Percentiles rank a stretch among this genome's conserved stretches.
These are phyloP conservation scores for Stachybotrys echinatus DNA, from an alignment of 2,329 filamentous ascomycete species.

Conservation along the genomic window DNA sequence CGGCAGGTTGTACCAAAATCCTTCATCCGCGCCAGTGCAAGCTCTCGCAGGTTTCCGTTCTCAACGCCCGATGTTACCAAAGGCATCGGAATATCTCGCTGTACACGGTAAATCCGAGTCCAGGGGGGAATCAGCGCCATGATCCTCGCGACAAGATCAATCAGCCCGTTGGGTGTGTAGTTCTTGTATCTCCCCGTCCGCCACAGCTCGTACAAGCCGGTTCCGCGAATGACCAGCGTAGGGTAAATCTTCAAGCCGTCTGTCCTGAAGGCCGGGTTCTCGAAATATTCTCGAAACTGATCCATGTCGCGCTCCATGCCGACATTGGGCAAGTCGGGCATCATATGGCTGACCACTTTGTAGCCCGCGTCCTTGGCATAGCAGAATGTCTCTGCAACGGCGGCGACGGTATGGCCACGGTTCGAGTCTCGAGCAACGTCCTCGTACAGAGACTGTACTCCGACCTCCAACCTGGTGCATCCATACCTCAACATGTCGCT, in stretches of 20 bases:
- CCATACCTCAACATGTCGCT: conserved; percentile 97
- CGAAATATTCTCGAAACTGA: conserved; percentile 97
- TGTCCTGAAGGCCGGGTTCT: conserved; percentile 91
- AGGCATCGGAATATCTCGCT: conserved; percentile 99
- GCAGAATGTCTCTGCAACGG: conserved; percentile 94
- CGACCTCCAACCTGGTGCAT: conserved; percentile 89
- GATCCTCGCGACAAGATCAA: conserved; percentile 95
- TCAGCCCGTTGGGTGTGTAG: conserved; percentile 93
- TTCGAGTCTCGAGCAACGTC: conserved; percentile 98
- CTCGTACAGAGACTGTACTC: conserved; percentile 95
- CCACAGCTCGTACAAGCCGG: conserved; percentile 95
- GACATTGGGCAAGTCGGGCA: conserved; percentile 96
- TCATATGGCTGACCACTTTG: conserved; percentile 99
- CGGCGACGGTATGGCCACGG: conserved; percentile 88
- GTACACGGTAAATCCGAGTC: conserved; percentile 97
- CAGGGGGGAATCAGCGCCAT: conserved; percentile 91
- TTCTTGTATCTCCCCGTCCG: conserved; percentile 96
- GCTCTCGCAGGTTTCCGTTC: conserved; percentile 91
- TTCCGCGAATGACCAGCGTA: conserved; percentile 93
- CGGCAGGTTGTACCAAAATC: conserved; percentile 97
- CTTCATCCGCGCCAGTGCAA: conserved; percentile 96
- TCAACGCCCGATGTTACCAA: conserved; percentile 97
- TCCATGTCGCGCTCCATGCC: conserved; percentile 97
- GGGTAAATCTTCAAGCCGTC: conserved; percentile 98
- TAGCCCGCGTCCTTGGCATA: conserved; percentile 97